A percentile compares a stretch with the other conserved stretches of the same genome.
Conservation (phyloP, 2,329 filamentous ascomycete genomes). For the Diplocarpon mali region DNA sequence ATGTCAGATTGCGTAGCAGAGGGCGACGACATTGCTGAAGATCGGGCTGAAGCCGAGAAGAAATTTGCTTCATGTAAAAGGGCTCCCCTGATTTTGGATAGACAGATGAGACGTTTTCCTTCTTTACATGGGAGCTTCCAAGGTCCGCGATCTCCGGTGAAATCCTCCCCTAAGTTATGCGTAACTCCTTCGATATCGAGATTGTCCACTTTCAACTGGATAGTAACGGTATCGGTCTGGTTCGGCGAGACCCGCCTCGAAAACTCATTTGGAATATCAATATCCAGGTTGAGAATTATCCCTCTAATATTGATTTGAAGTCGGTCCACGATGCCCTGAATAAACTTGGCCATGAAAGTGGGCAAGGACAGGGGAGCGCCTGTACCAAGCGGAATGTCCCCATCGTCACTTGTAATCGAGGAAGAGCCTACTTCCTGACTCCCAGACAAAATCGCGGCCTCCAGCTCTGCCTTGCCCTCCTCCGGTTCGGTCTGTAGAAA, state of each 20-base stretch:
- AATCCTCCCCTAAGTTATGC: conserved; percentile 20
- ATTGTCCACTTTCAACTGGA: conserved; percentile 53
- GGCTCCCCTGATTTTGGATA: conserved; percentile 53
- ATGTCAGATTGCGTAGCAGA: conserved; percentile 36
- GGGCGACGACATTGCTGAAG: conserved; percentile 49
- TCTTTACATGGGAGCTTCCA: conserved; percentile 36
- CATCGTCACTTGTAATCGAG: conserved; percentile 47
- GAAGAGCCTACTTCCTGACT: conserved; percentile 52
- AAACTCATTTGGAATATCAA: conserved; percentile 41
- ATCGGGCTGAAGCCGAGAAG: conserved; percentile 48
- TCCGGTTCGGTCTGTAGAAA: conserved; percentile 63
- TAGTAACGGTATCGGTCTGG: conserved; percentile 44
- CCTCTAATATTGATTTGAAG: conserved; percentile 54
- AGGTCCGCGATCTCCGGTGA: conserved; percentile 18
- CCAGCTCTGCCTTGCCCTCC: conserved; percentile 54
- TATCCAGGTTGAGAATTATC: conserved; percentile 55
- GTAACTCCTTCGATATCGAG: conserved; percentile 60
- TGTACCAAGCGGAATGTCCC: conserved; percentile 51
- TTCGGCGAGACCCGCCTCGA: conserved; percentile 28
- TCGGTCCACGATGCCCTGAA: conserved; percentile 65
- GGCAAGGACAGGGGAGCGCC: conserved; percentile 60
- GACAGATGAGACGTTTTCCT: conserved; percentile 52
- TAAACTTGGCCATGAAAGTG: conserved; percentile 56
- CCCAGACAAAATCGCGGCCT: conserved; percentile 55
- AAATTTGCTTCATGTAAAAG: conserved; percentile 57